These are phyloP conservation scores for Fragilariopsis cylindrus DNA, from an alignment of 108 stramenopile species.

Conservation along the genomic window DNA sequence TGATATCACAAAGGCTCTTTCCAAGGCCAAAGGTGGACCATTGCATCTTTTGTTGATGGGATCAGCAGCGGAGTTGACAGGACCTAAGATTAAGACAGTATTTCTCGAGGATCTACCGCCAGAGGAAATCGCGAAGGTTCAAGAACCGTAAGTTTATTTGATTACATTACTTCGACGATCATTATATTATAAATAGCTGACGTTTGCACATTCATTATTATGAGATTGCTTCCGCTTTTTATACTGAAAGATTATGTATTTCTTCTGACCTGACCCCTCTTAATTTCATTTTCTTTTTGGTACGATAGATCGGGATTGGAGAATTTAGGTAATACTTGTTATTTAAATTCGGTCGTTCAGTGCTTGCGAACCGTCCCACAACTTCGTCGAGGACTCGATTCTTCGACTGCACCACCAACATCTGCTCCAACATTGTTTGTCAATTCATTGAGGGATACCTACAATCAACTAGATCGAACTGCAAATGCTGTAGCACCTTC, in stretches of 20 bases:
- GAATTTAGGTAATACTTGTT: constrained; percentile 99
- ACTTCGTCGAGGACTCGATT: constrained; percentile 76
- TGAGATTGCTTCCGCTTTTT: not conserved
- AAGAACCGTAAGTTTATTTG: constrained; percentile 61
- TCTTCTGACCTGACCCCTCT: not conserved
- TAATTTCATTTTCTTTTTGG: not conserved
- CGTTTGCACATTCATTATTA: not conserved
- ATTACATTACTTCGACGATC: not conserved
- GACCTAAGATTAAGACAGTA: constrained; percentile 78
- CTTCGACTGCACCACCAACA: constrained; percentile 36
- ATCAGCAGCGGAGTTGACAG: constrained; percentile 86
- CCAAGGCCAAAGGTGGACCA: constrained; percentile 61
- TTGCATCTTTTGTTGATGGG: constrained; percentile 95
- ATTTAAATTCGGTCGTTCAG: constrained; percentile 97
- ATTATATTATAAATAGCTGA: too few relatives aligned
- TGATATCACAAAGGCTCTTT: constrained; percentile 46
- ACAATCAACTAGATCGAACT: constrained; percentile 63
- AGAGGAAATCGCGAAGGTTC: constrained; percentile 86
- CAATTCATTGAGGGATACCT: constrained; percentile 59
- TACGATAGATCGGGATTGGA: constrained; percentile 71
- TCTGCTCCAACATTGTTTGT: constrained; percentile 52
- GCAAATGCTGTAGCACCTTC: constrained; percentile 76
- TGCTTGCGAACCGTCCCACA: constrained; percentile 89
- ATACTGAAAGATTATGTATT: not conserved
- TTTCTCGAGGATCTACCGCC: constrained; percentile 97